Base-by-base conservation (phyloP, 129 eudicot species). In the Chrysanthemum seticuspe region DNA sequence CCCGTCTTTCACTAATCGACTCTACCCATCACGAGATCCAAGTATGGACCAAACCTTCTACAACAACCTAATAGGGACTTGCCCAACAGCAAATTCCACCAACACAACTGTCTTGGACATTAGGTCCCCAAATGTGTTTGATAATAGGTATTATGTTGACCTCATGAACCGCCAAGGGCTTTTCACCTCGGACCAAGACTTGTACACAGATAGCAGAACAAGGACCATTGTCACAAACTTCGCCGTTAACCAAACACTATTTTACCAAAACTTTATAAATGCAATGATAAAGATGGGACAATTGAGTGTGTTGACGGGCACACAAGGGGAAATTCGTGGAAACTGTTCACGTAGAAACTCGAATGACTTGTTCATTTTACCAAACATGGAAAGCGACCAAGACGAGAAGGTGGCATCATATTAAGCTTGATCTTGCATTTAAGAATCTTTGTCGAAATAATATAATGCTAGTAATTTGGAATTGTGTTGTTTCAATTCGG, bases 201-300 rank as follows among this genome's bases (percentile, higher is more conserved):
- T 90, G 81, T 85, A 65, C 77, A 85, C 80, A 0, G 91, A 90
- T 72, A 47, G 52, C 0, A 69, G 86, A 75, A 87, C 91, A 0
- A 63, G 80, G 10, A 72, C 63, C 10, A 87, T 82, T 6, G 91
- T 90, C 4, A 74, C 73, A 8, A 71, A 27, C 59, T 90, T 85
- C 66, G 95, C 87, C 0, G 23, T 71, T 1, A 80, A 90, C 48
- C 93, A 87, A 45, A 70, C 82, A 0, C 14, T 81, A 62, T 90
- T 90, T 67, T 90, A 62, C 72, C 82, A 85, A 71, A 82, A 81
- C 19, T 90, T 90, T 79, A 89, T 83, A 71, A 27, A 14, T 13
- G 81, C 89, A 2, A 83, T 87, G 91, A 65, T 87, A 8, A 90
- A 87, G 80, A 83, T 90, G 94, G 80, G 87, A 1, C 91, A 87